Evolutionary conservation across 768 basidiomycete species (phyloP), one percentile per base, ranked within the genome.

Genomic region (Podaxis sp.): DNA sequence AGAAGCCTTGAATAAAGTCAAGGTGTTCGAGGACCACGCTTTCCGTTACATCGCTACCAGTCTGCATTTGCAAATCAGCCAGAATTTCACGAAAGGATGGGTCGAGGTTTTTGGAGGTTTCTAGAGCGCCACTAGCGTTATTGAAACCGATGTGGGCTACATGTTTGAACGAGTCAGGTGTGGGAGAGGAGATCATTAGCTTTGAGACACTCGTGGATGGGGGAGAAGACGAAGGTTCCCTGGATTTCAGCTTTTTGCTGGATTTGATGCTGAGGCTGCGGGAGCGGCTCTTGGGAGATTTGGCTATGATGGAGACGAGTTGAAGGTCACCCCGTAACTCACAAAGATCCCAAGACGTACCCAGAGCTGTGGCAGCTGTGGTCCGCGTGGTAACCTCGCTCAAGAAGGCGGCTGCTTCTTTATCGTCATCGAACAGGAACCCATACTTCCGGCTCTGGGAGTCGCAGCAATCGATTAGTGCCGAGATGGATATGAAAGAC

Each of bases 71-170:
- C 25, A 77, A 65, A 47, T 76, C 69, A 24, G 76, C 73, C 52
- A 82, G 72, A 53, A 78, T 75, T 41, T 69, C 68, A 63, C 75
- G 79, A 86, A 85, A 88, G 27, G 81, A 77, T 0, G 80, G 78
- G 52, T 85, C 83, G 43, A 85, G 74, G 63, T 79, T 81, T 54
- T 78, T 79, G 51, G 82, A 82, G 8, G 82, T 77, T 72, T 86
- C 84, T 65, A 85, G 77, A 58, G 74, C 71, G 3, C 84, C 84
- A 7, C 78, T 74, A 58, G 73, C 40, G 38, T 66, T 75, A 66
- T 80, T 81, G 54, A 87, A 72, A 7, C 87, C 87, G 55, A 89
- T 80, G 69, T 90, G 89, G 22, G 83, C 80, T 58, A 88, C 77
- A 67, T 90, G 88, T 61, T 82, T 81, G 70, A 89, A 90, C 22